Conservation (phyloP, 2,329 filamentous ascomycete genomes). For the Pseudogymnoascus sp. region DNA sequence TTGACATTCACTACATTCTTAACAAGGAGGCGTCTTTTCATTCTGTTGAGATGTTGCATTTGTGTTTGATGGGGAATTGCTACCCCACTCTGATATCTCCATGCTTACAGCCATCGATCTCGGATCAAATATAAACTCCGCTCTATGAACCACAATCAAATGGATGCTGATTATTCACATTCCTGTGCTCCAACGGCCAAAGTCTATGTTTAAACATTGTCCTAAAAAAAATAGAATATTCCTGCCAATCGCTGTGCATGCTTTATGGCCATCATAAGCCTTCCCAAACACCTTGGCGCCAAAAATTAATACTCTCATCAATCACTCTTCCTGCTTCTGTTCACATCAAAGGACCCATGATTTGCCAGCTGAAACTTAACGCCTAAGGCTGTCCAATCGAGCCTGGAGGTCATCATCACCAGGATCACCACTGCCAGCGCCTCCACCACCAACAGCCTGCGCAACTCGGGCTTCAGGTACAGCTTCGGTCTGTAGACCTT, state of each 20-base stretch:
- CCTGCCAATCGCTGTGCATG: neutral
- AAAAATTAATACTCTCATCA: neutral
- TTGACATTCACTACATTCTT: neutral
- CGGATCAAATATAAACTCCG: neutral
- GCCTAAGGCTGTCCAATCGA: constrained; percentile 69
- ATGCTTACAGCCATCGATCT: neutral
- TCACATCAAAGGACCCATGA: neutral
- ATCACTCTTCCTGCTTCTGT: neutral
- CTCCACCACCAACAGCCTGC: constrained; percentile 67
- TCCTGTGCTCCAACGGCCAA: neutral
- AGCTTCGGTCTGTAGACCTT: constrained; percentile 66
- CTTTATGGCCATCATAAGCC: neutral
- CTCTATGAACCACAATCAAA: neutral
- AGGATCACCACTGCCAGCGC: constrained; percentile 45
- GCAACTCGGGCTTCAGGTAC: constrained; percentile 72
- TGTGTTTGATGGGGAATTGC: neutral
- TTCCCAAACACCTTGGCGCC: neutral
- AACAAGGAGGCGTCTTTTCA: neutral
- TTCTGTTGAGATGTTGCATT: neutral
- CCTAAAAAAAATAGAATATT: neutral
- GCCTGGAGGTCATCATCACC: constrained; percentile 89
- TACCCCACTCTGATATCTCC: neutral
- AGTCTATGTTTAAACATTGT: neutral
- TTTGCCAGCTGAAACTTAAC: constrained; percentile 7
- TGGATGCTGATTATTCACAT: neutral